phyloP scores from a whole-genome alignment of 345 rosid genomes.

The Lenwebbia sp. region DNA sequence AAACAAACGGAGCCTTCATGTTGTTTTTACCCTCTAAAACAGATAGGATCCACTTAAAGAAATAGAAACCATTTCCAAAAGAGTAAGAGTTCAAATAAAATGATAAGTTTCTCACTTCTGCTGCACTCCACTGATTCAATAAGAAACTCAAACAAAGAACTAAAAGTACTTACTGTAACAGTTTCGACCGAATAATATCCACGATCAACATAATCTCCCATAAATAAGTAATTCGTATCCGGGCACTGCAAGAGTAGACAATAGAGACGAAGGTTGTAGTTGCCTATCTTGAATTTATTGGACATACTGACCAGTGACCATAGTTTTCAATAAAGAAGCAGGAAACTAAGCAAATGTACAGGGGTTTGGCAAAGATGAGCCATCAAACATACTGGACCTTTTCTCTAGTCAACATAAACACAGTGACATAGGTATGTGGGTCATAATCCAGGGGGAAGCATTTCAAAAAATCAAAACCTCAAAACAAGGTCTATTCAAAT shows the following conservation, averaged over 20 bases:
- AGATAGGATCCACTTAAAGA: background rate
- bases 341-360: background rate
- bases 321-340: background rate
- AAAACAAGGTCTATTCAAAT: background rate
- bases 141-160: background rate
- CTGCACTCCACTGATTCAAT: background rate
- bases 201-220: constrained; percentile 96
- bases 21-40: background rate
- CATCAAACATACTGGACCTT: background rate
- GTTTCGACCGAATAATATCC: constrained; percentile 97
- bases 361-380: background rate
- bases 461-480: background rate
- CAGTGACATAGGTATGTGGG: background rate
- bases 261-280: background rate
- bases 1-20: background rate
- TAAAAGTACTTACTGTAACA: constrained; percentile 51
- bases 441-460: background rate
- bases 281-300: background rate
- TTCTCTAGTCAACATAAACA: background rate
- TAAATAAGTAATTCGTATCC: constrained; percentile 86
- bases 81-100: background rate
- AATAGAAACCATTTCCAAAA: background rate
- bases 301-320: background rate
- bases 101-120: background rate
- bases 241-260: constrained; percentile 52